Evolutionary conservation across 2,329 filamentous ascomycete species (phyloP), one percentile per base, ranked within the genome.

Genomic region (Penicillium janthinellum): DNA sequence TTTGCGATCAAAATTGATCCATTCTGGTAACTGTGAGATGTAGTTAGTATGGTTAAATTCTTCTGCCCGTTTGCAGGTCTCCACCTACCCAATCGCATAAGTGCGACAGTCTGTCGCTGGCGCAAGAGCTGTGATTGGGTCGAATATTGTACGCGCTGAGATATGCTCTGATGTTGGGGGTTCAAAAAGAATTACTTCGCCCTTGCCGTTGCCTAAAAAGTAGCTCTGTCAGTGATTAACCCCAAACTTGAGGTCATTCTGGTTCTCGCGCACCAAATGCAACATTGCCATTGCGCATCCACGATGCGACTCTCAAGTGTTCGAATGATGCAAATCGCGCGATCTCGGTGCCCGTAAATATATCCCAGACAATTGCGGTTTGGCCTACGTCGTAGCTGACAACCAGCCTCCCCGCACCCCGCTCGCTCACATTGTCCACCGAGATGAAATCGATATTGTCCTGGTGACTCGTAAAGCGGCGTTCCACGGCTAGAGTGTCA

Each of bases 201-300:
- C 95, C 75, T 96, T 91, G 7, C 88, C 85, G 73, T 97, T 97
- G 58, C 95, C 94, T 98, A 69, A 67, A 67, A 69, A 66, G 12
- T 31, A 35, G 5, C 12, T 39, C 20, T 4, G 59, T 69, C 45
- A 67, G 63, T 37, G 58, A 25, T 57, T 15, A 12, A 31, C 15
- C 4, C 3, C 45, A 34, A 56, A 71, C 38, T 15, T 11, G 12
- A 17, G 7, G 8, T 10, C 22, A 12, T 2, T 5, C 11, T 1
- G 28, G 10, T 3, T 20, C n/a, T 12, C 37, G 39, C 88, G 76
- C 83, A 97, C 94, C 95, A 81, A 98, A 98, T 39, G 92, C 94
- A 66, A 99, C 89, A 78, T 96, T 96, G 56, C 95, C 95, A 78
- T 97, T 97, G 47, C 89, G 86, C 93, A 99, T 97, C 92, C 95